Conservation (phyloP, 2,329 filamentous ascomycete species). For the Ophiocordyceps camponoti-rufipedis region DNA sequence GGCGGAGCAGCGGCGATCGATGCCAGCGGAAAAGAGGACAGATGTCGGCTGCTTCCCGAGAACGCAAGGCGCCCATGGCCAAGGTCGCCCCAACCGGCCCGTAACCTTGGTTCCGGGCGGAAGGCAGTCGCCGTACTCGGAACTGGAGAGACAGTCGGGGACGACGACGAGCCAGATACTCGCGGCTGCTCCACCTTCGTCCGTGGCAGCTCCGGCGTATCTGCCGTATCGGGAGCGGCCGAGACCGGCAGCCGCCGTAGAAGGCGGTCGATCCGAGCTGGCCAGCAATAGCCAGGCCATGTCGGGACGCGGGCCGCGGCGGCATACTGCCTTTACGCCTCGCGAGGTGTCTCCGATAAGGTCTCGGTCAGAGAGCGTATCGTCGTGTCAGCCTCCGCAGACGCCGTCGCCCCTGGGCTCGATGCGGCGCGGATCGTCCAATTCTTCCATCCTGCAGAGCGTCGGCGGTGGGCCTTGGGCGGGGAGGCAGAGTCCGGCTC, state of each 20-base stretch:
- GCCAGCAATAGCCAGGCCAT: neutral
- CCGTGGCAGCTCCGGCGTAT: neutral
- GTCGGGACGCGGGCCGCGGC: neutral
- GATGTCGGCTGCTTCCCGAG: neutral
- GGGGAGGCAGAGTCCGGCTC: neutral
- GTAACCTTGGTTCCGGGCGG: neutral
- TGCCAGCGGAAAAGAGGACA: neutral
- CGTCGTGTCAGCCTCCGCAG: constrained; percentile 3
- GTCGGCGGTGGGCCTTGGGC: constrained; percentile 2
- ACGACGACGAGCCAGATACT: neutral
- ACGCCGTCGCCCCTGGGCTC: constrained; percentile 5
- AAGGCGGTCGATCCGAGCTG: neutral
- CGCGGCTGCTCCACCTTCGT: neutral
- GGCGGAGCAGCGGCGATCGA: neutral
- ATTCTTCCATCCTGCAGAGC: constrained; percentile 1
- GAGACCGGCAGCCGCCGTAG: neutral
- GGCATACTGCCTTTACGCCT: constrained; percentile 1
- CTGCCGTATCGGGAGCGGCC: neutral
- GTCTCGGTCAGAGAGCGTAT: constrained; percentile 4
- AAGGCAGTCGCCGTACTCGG: neutral
- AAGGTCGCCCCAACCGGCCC: neutral
- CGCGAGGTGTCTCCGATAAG: constrained; percentile 4
- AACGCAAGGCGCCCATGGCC: neutral
- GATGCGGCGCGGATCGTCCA: constrained; percentile 3
- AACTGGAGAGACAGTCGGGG: neutral